These are phyloP conservation scores for Erysiphe neolycopersici DNA, from an alignment of 2,329 filamentous ascomycete species.

Conservation along the genomic window DNA sequence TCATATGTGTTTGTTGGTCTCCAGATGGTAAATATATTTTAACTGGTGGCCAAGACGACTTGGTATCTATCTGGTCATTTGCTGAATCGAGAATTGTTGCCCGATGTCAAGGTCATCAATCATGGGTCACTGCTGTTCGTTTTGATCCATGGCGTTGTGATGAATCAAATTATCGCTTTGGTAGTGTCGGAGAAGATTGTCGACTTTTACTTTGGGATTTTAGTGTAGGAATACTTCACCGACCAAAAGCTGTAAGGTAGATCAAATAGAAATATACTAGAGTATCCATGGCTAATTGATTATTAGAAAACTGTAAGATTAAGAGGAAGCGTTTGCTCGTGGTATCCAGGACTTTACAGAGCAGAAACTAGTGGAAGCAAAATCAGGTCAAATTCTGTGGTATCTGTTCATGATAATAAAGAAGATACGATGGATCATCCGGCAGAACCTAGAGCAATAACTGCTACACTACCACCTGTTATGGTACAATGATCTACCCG, in stretches of 20 bases:
- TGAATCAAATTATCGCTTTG: conserved; percentile 82
- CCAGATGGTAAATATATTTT: conserved; percentile 90
- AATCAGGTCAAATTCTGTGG: conserved; percentile 43
- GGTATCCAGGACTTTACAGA: conserved; percentile 22
- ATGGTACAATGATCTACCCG: conserved; percentile 28
- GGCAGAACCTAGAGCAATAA: conserved; percentile 62
- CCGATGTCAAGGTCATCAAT: conserved; percentile 81
- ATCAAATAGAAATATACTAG: too few species aligned
- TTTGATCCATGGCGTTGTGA: conserved; percentile 97
- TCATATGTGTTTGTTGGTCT: conserved; percentile 81
- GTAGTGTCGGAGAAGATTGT: conserved; percentile 85
- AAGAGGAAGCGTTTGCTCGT: conserved; percentile 23
- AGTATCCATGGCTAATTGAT: neutral
- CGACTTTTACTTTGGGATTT: conserved; percentile 90
- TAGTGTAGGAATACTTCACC: conserved; percentile 81
- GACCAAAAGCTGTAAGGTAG: conserved; percentile 51
- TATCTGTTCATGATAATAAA: conserved; percentile 26
- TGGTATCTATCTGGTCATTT: conserved; percentile 88
- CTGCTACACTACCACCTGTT: conserved; percentile 70
- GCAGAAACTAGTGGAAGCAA: conserved; percentile 31
- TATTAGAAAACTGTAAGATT: conserved; percentile 26
- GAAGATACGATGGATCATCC: conserved; percentile 41
- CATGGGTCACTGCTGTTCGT: conserved; percentile 78
- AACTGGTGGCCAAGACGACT: conserved; percentile 83
- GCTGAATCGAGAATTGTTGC: conserved; percentile 64